Evolutionary conservation across 805 yeast genomes (phyloP).

Genomic region (Hanseniaspora thailandica): DNA sequence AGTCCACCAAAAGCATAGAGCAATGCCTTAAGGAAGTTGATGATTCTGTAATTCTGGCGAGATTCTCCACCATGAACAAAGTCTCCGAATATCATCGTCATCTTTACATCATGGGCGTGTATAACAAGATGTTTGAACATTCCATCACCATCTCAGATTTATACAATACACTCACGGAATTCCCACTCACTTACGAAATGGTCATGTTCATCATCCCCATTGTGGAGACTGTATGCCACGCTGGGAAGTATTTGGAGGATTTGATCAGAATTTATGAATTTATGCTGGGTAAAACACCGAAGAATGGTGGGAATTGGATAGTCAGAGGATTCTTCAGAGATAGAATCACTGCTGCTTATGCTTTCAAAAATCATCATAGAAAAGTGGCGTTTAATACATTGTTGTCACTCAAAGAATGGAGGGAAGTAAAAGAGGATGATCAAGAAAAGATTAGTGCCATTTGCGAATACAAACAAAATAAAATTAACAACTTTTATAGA

Average conservation of each 20-base stretch:
- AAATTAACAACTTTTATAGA: neutral
- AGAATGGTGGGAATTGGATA: neutral
- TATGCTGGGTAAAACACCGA: neutral
- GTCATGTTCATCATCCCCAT: neutral
- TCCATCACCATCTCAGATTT: neutral
- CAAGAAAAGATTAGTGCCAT: neutral
- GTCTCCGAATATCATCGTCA: slow-evolving; percentile 5
- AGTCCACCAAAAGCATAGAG: slow-evolving; percentile 1
- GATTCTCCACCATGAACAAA: neutral
- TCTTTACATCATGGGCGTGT: neutral
- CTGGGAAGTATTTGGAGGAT: slow-evolving; percentile 7
- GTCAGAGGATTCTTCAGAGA: slow-evolving; percentile 3
- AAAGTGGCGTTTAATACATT: neutral
- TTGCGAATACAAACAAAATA: neutral
- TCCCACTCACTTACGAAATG: neutral
- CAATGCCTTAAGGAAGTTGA: slow-evolving; percentile 10
- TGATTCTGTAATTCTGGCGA: slow-evolving; percentile 10
- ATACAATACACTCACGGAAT: slow-evolving; percentile 2
- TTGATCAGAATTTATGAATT: slow-evolving; percentile 14
- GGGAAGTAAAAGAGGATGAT: neutral
- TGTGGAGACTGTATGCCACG: slow-evolving; percentile 11
- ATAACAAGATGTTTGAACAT: slow-evolving; percentile 11
- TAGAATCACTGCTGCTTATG: neutral
- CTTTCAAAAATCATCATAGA: neutral
- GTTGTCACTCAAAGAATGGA: slow-evolving; percentile 5